A percentile compares a stretch with the other conserved stretches of the same genome.
Conservation (phyloP, 116 monocot genomes). For the Trichopus zeylanicus region DNA sequence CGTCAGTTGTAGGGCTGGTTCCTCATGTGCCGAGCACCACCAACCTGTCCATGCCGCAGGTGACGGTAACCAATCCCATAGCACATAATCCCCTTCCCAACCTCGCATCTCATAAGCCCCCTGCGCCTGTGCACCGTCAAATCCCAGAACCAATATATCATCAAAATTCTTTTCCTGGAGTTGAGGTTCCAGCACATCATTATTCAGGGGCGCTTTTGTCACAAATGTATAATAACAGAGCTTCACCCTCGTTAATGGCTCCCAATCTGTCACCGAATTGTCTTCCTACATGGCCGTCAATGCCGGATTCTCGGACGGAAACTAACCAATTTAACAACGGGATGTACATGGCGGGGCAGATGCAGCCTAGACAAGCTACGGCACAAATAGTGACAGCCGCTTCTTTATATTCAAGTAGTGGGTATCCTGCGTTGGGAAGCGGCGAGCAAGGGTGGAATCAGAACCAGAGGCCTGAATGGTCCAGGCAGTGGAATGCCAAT, state of each 20-base stretch:
- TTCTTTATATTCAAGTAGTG: slow-evolving; percentile 5
- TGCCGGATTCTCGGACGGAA: too few relatives aligned
- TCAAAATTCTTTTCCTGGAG: too few relatives aligned
- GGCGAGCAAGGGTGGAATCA: slow-evolving; percentile 6
- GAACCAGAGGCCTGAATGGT: slow-evolving; percentile 6
- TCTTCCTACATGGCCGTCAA: too few relatives aligned
- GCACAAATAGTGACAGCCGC: slow-evolving; percentile 2
- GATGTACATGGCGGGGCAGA: background rate
- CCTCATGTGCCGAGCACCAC: too few relatives aligned
- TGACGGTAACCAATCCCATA: background rate
- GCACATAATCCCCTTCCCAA: background rate
- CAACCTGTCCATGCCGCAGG: slow-evolving; percentile 3
- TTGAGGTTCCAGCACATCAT: too few relatives aligned
- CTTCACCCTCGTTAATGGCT: slow-evolving; percentile 1
- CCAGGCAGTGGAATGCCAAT: slow-evolving; percentile 12
- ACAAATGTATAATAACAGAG: background rate
- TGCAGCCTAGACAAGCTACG: background rate
- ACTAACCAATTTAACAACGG: slow-evolving; percentile 6
- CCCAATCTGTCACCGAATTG: too few relatives aligned
- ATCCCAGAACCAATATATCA: too few relatives aligned
- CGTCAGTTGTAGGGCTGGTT: background rate
- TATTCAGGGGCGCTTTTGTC: background rate
- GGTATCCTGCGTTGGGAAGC: slow-evolving; percentile 9
- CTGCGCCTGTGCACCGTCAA: background rate
- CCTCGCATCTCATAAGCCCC: background rate